These are phyloP conservation scores for Sclerotinia sclerotiorum DNA, from an alignment of 2,329 filamentous ascomycete species.

Conservation along the genomic window DNA sequence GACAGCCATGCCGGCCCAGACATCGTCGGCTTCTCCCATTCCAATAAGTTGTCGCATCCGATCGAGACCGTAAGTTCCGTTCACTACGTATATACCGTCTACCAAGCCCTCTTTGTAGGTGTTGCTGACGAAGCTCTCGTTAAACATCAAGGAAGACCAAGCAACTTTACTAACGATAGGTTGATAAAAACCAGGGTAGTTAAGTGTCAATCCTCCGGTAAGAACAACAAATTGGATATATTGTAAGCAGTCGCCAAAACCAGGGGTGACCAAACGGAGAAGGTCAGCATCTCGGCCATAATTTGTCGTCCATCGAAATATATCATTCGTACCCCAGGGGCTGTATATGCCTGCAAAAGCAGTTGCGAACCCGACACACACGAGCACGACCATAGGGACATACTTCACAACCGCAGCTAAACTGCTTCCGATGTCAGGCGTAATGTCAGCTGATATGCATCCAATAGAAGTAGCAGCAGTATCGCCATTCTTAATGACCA, in stretches of 20 bases:
- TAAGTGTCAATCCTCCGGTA: constrained; percentile 81
- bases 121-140: constrained; percentile 78
- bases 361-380: constrained; percentile 79
- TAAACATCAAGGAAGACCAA: constrained; percentile 93
- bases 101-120: constrained; percentile 64
- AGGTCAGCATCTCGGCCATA: constrained; percentile 93
- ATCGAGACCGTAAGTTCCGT: constrained; percentile 77
- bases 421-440: constrained; percentile 72
- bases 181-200: constrained; percentile 93
- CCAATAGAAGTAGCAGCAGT: constrained; percentile 61
- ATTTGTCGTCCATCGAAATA: constrained; percentile 97
- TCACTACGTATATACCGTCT: constrained; percentile 84
- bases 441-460: constrained; percentile 80
- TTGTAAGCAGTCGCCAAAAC: constrained; percentile 94
- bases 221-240: constrained; percentile 93
- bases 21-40: constrained; percentile 71
- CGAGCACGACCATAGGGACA: constrained; percentile 73
- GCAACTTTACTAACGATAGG: constrained; percentile 82
- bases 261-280: constrained; percentile 87
- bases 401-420: constrained; percentile 71
- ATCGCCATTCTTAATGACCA: constrained; percentile 77
- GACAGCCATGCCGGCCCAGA: constrained; percentile 93
- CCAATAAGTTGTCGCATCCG: constrained; percentile 78
- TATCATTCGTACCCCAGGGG: constrained; percentile 87
- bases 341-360: constrained; percentile 83